A percentile compares a stretch with the other conserved stretches of the same genome.
Evolutionary conservation across 345 rosid species (phyloP).

Genomic region (Gossypium rotundifolium): DNA sequence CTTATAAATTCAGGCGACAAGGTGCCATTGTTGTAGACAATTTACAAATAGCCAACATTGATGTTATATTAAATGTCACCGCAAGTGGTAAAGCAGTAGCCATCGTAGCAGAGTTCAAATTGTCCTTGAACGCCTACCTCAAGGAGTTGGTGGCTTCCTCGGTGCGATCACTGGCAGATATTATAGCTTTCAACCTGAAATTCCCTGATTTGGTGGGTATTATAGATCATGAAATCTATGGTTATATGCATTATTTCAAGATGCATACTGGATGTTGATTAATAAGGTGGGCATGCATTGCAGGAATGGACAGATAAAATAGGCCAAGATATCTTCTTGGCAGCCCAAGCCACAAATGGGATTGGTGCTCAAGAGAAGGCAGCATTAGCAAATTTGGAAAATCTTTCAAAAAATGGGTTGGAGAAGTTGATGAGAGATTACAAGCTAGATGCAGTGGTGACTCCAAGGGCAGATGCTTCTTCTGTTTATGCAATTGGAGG

Average conservation of each 20-base stretch:
- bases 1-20: slow-evolving; percentile 26
- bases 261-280: neutral
- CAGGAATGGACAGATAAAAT: slow-evolving; percentile 52
- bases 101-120: slow-evolving; percentile 49
- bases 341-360: slow-evolving; percentile 38
- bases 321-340: slow-evolving; percentile 39
- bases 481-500: slow-evolving; percentile 59
- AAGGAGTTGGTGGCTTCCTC: slow-evolving; percentile 38
- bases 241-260: too few species aligned
- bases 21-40: slow-evolving; percentile 48
- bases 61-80: slow-evolving; percentile 11
- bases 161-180: slow-evolving; percentile 51
- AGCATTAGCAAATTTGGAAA: slow-evolving; percentile 25
- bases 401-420: slow-evolving; percentile 37
- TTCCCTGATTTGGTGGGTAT: slow-evolving; percentile 33
- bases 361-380: slow-evolving; percentile 22
- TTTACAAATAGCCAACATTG: slow-evolving; percentile 34
- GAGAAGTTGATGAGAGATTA: slow-evolving; percentile 46
- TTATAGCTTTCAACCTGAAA: slow-evolving; percentile 45
- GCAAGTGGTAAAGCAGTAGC: slow-evolving; percentile 35
- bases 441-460: slow-evolving; percentile 52
- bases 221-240: neutral
- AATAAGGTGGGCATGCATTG: neutral
- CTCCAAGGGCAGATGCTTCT: slow-evolving; percentile 12
- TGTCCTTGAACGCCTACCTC: slow-evolving; percentile 44